Percentiles rank a stretch among this genome's conserved stretches.
Evolutionary conservation across 176 grass and related monocot species (phyloP).

Genomic region (Oryza nivara): DNA sequence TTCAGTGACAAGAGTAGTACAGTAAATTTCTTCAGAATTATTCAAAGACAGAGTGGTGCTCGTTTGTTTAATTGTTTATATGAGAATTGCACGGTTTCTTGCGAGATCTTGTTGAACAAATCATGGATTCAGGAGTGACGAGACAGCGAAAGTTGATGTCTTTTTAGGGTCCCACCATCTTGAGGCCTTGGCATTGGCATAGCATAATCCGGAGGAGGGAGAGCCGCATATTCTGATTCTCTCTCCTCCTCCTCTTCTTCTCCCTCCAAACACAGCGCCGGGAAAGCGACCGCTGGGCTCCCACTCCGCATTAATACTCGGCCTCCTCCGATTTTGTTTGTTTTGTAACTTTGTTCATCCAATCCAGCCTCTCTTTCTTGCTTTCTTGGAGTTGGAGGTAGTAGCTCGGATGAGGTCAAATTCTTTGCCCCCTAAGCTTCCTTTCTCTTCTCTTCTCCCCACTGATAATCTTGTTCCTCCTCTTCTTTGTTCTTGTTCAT

Average conservation of each 20-base stretch:
- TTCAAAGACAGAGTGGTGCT: no score
- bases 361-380: background rate
- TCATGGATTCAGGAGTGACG: slow-evolving; percentile 10
- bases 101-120: background rate
- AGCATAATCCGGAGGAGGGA: slow-evolving; percentile 17
- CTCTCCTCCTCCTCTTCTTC: background rate
- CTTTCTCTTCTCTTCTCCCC: background rate
- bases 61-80: background rate
- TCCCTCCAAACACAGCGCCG: background rate
- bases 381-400: background rate
- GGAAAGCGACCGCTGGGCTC: slow-evolving; percentile 19
- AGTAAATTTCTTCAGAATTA: no score
- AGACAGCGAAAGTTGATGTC: background rate
- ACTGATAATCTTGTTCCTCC: background rate
- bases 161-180: background rate
- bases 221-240: slow-evolving; percentile 49
- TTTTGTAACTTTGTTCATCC: background rate
- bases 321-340: background rate
- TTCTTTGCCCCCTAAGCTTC: background rate
- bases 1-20: background rate
- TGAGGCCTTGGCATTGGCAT: background rate
- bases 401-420: slow-evolving; percentile 1
- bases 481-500: background rate
- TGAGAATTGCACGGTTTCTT: background rate
- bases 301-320: slow-evolving; percentile 18